Conservation (phyloP, 2,329 filamentous ascomycete species). For the Bipolaris victoriae region DNA sequence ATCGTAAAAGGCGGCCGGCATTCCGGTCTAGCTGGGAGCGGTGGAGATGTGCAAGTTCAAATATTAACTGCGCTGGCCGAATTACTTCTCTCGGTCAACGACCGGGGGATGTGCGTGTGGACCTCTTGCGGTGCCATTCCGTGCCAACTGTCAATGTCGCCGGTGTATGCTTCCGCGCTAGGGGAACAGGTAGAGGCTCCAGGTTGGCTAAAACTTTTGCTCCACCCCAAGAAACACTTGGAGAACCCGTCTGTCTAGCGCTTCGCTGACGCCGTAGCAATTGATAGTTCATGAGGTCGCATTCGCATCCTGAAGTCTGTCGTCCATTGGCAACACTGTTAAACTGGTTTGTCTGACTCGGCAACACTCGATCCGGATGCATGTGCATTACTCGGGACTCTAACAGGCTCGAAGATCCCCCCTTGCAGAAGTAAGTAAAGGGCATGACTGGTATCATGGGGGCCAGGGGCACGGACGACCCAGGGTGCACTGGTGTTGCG, state of each 20-base stretch:
- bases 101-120: slow-evolving; percentile 3
- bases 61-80: slow-evolving; percentile 1
- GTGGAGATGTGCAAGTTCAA: slow-evolving; percentile 2
- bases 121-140: slow-evolving; percentile 1
- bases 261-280: neutral
- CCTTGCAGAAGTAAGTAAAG: neutral
- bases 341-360: neutral
- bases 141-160: slow-evolving; percentile 10
- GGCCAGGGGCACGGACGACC: slow-evolving; percentile 4
- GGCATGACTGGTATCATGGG: slow-evolving; percentile 1
- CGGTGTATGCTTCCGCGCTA: slow-evolving; percentile 5
- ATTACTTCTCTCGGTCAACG: neutral
- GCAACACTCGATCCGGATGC: neutral
- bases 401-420: neutral
- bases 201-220: neutral
- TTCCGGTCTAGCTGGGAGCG: slow-evolving; percentile 1
- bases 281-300: neutral
- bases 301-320: slow-evolving; percentile 2
- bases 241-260: neutral
- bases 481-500: slow-evolving; percentile 7
- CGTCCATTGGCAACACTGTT: neutral
- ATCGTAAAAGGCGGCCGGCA: neutral
- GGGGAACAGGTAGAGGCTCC: slow-evolving; percentile 1
- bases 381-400: slow-evolving; percentile 2
- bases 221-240: neutral